Percentiles rank a stretch among this genome's conserved stretches.
Conservation (phyloP, 441 rosid genomes). For the Codiaeum variegatum region DNA sequence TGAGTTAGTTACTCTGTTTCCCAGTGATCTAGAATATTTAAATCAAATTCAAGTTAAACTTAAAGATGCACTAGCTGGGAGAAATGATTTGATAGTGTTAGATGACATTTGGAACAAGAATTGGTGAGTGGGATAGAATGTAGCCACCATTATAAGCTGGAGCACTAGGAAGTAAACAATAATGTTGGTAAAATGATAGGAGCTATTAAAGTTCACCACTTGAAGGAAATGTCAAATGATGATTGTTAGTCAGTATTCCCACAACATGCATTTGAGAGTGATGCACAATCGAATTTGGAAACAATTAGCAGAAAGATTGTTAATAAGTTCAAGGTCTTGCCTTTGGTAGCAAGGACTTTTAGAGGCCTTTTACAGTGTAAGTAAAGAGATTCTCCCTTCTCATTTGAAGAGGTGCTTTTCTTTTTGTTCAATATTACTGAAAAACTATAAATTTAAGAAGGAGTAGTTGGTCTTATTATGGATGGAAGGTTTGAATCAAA, state of each 20-base stretch:
- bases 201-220: not conserved
- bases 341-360: constrained; percentile 29
- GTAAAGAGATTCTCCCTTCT: constrained; percentile 23
- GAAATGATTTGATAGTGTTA: constrained; percentile 23
- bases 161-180: constrained; percentile 25
- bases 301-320: constrained; percentile 22
- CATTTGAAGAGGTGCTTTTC: constrained; percentile 33
- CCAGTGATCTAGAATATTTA: constrained; percentile 13
- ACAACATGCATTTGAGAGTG: constrained; percentile 21
- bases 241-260: constrained; percentile 26
- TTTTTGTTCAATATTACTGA: constrained; percentile 33
- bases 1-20: constrained; percentile 13
- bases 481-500: constrained; percentile 32
- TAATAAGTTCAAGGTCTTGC: constrained; percentile 31
- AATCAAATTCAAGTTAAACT: constrained; percentile 24
- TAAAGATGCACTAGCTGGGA: constrained; percentile 3
- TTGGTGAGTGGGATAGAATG: constrained; percentile 26
- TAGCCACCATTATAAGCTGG: constrained; percentile 20
- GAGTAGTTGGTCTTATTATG: constrained; percentile 23
- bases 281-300: constrained; percentile 3
- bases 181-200: not conserved
- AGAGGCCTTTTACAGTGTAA: constrained; percentile 27
- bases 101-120: constrained; percentile 41
- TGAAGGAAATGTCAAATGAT: constrained; percentile 5
- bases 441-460: constrained; percentile 23